Evolutionary conservation across 768 basidiomycete species (phyloP).

Genomic region (Scleroderma citrinum): DNA sequence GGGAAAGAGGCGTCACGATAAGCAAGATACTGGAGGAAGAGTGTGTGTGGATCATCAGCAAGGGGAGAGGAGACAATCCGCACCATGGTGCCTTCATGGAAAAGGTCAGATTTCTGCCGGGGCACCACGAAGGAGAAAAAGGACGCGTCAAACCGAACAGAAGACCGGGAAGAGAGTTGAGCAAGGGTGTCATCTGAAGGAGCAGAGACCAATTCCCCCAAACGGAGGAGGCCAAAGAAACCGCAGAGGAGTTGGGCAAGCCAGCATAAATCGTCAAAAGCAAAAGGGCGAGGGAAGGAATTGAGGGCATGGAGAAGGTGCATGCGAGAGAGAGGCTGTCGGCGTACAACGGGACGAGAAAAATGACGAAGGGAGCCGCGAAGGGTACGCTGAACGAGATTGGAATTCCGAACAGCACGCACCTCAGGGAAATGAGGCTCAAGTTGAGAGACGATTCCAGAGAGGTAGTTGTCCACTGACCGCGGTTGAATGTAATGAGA

Average conservation of each 20-base stretch:
- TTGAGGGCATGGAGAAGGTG: constrained; percentile 8
- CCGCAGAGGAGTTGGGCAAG: constrained; percentile 7
- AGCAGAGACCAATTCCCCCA: constrained; percentile 18
- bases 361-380: constrained; percentile 4
- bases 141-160: neutral
- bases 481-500: constrained; percentile 13
- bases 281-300: neutral
- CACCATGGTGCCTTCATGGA: constrained; percentile 14
- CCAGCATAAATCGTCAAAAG: constrained; percentile 21
- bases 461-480: constrained; percentile 20
- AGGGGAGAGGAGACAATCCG: neutral
- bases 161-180: constrained; percentile 2
- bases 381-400: constrained; percentile 10
- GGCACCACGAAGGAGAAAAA: constrained; percentile 10
- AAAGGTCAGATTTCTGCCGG: constrained; percentile 13
- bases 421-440: constrained; percentile 17
- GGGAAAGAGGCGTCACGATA: constrained; percentile 21
- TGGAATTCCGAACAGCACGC: neutral
- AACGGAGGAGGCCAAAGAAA: constrained; percentile 12
- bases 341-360: neutral
- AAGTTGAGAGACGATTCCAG: constrained; percentile 18
- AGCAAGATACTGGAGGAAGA: constrained; percentile 19
- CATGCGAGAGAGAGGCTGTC: constrained; percentile 9
- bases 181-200: constrained; percentile 4
- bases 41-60: constrained; percentile 3